Conservation (phyloP, 139 green algal genomes). For the Astrephomene gubernaculifera region DNA sequence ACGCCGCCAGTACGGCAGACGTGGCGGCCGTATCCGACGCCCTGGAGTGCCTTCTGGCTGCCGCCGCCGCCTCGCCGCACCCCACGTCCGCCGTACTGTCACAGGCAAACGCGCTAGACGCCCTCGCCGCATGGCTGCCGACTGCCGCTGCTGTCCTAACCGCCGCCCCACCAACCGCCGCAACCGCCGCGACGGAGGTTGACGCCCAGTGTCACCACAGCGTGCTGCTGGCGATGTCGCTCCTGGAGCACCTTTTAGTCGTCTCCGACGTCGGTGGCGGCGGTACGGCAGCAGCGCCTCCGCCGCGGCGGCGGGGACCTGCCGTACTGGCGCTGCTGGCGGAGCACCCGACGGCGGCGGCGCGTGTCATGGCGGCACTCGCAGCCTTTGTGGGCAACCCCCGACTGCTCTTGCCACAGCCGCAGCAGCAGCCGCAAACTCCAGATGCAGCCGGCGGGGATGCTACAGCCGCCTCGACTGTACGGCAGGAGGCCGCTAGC, state of each 20-base stretch:
- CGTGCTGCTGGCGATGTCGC: slow-evolving; percentile 10
- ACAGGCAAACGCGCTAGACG: slow-evolving; percentile 35
- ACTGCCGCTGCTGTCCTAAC: slow-evolving; percentile 28
- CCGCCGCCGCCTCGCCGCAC: background rate
- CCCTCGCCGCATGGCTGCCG: slow-evolving; percentile 53
- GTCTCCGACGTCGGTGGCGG: background rate
- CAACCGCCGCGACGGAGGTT: too few species aligned
- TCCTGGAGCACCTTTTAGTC: slow-evolving; percentile 7
- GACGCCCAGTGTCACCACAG: background rate
- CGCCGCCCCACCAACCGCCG: background rate
- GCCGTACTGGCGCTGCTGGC: background rate
- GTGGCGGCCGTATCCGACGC: slow-evolving; percentile 58
- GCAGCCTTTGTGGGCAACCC: slow-evolving; percentile 27
- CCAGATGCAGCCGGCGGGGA: background rate
- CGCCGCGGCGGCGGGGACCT: background rate
- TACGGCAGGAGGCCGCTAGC: background rate
- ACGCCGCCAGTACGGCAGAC: too few species aligned
- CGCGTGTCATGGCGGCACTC: slow-evolving; percentile 2
- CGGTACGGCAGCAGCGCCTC: background rate
- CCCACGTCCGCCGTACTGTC: slow-evolving; percentile 35
- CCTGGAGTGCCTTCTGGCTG: slow-evolving; percentile 64
- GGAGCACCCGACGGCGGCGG: background rate
- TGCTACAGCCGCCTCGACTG: background rate
- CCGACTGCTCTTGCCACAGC: background rate
- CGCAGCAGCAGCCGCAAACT: background rate